These are phyloP conservation scores for Ehretia macrophylla DNA, from an alignment of 257 asterid genomes.

Conservation along the genomic window DNA sequence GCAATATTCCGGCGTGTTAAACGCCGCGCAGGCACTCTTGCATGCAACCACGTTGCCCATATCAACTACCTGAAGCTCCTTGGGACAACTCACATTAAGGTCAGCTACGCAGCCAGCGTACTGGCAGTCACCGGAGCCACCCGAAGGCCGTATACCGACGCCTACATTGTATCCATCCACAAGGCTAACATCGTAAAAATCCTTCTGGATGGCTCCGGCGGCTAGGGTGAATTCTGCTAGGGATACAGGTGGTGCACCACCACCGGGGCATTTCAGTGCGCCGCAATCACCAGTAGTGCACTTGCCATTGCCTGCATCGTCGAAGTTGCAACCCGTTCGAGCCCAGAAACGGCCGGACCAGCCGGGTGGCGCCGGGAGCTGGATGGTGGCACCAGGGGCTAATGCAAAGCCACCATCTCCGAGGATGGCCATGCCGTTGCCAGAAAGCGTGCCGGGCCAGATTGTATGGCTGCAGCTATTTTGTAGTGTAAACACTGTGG, in stretches of 20 bases:
- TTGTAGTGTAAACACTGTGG: conserved; percentile 59
- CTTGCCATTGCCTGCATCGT: conserved; percentile 48
- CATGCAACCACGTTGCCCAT: conserved; percentile 68
- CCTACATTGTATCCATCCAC: conserved; percentile 83
- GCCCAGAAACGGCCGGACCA: conserved; percentile 98
- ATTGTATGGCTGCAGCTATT: conserved; percentile 65
- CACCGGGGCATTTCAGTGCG: conserved; percentile 53
- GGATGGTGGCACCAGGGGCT: conserved; percentile 56
- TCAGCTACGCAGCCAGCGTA: conserved; percentile 64
- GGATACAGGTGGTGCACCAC: conserved; percentile 70
- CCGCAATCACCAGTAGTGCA: conserved; percentile 85
- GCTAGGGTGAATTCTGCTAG: conserved; percentile 76
- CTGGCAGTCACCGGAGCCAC: conserved; percentile 62
- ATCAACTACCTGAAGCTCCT: conserved; percentile 44
- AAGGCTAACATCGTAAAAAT: conserved; percentile 86
- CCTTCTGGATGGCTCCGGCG: conserved; percentile 22
- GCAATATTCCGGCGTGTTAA: conserved; percentile 57
- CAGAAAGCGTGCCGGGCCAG: conserved; percentile 94
- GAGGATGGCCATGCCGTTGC: conserved; percentile 57
- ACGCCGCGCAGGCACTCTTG: conserved; percentile 72
- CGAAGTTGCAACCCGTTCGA: conserved; percentile 69
- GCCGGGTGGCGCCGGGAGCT: conserved; percentile 64
- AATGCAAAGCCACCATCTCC: conserved; percentile 69
- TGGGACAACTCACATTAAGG: conserved; percentile 47
- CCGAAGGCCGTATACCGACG: conserved; percentile 47